A percentile compares a stretch with the other conserved stretches of the same genome.
These are phyloP conservation scores for Lotmaria passim DNA, from an alignment of 208 protist species.

Conservation along the genomic window DNA sequence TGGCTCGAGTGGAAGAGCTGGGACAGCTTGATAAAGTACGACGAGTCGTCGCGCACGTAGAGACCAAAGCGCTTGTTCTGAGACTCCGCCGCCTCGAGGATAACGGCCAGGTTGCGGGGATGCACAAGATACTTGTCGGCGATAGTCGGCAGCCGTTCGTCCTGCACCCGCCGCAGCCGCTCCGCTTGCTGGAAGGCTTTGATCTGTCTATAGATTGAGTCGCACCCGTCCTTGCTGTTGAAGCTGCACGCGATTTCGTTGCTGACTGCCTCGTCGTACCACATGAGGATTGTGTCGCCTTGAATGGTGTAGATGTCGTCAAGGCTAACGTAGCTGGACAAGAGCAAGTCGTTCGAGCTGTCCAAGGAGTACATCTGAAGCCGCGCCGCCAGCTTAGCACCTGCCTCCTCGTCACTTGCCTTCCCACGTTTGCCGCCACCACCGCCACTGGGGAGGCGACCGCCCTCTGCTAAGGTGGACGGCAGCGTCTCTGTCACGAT, in stretches of 20 bases:
- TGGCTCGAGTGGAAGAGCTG: slow-evolving; percentile 52
- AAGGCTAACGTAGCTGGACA: slow-evolving; percentile 62
- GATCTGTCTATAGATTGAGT: slow-evolving; percentile 52
- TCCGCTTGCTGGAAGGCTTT: slow-evolving; percentile 47
- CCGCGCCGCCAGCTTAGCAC: slow-evolving; percentile 18
- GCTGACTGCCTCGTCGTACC: slow-evolving; percentile 67
- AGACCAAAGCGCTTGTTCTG: slow-evolving; percentile 68
- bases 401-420: slow-evolving; percentile 22
- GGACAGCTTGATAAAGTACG: slow-evolving; percentile 62
- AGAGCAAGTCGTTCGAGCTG: slow-evolving; percentile 58
- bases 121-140: slow-evolving; percentile 54
- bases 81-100: slow-evolving; percentile 50
- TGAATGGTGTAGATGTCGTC: slow-evolving; percentile 78
- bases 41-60: slow-evolving; percentile 50
- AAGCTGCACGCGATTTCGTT: slow-evolving; percentile 80
- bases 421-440: slow-evolving; percentile 33
- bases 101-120: slow-evolving; percentile 58
- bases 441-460: slow-evolving; percentile 9
- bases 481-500: slow-evolving; percentile 28
- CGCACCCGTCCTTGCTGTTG: slow-evolving; percentile 68
- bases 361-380: slow-evolving; percentile 64
- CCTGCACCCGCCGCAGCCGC: slow-evolving; percentile 31
- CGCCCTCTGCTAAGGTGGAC: neutral
- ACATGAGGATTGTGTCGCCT: slow-evolving; percentile 70
- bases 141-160: slow-evolving; percentile 27